These are phyloP conservation scores for Fagopyrum homotropicum DNA, from an alignment of 148 eudicot genomes.

Conservation along the genomic window DNA sequence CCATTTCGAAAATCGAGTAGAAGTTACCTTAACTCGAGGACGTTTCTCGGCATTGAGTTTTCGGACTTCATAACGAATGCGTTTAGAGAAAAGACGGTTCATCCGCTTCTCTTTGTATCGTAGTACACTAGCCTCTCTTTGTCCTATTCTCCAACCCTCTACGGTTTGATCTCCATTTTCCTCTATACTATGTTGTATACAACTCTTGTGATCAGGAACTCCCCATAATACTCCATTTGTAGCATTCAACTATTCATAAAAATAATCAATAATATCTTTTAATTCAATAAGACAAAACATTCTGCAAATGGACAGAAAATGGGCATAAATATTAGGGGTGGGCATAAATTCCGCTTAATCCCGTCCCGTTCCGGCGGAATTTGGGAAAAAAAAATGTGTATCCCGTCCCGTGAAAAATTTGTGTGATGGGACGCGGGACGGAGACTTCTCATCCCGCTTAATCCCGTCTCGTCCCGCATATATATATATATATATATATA, in stretches of 20 bases:
- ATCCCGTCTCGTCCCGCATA: too few species aligned
- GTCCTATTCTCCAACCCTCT: constrained; percentile 8
- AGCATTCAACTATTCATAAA: not conserved
- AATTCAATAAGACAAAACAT: too few species aligned
- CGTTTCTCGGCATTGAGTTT: constrained; percentile 75
- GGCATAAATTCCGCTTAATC: too few species aligned
- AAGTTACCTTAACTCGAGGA: constrained; percentile 59
- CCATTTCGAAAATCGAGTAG: not conserved
- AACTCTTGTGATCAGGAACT: not conserved
- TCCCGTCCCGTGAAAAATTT: too few species aligned
- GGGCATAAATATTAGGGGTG: too few species aligned
- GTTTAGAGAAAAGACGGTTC: constrained; percentile 58
- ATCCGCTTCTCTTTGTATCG: constrained; percentile 78
- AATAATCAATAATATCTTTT: too few species aligned
- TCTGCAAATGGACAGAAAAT: too few species aligned
- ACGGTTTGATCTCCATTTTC: not conserved
- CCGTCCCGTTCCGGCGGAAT: too few species aligned
- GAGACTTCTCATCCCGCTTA: too few species aligned
- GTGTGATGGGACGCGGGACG: too few species aligned
- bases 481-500: too few species aligned
- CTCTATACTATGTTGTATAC: not conserved
- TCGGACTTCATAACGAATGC: constrained; percentile 62
- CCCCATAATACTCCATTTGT: constrained; percentile 10
- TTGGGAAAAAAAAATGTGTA: too few species aligned
- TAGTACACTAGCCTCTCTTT: constrained; percentile 57